A percentile compares a stretch with the other conserved stretches of the same genome.
These are phyloP conservation scores for Domatiomyces globalis DNA, from an alignment of 2,329 filamentous ascomycete species.

Conservation along the genomic window DNA sequence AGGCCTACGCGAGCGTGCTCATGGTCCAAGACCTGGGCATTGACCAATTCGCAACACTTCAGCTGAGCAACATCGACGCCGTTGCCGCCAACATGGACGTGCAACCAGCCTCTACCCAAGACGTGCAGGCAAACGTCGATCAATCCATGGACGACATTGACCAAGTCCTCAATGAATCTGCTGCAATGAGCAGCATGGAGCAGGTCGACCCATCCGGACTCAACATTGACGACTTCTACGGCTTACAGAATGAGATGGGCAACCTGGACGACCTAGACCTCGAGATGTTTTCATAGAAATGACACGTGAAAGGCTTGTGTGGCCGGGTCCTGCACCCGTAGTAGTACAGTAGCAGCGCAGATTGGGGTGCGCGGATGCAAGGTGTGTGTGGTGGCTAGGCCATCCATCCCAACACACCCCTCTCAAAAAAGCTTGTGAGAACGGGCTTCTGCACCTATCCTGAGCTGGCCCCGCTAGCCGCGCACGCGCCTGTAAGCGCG, in stretches of 20 bases:
- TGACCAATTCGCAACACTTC: conserved; percentile 8
- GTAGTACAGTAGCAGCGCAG: no score
- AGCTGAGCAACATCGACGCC: conserved; percentile 27
- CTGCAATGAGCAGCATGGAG: conserved; percentile 14
- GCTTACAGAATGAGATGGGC: background rate
- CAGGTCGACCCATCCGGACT: background rate
- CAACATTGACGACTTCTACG: background rate
- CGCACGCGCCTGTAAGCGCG: no score
- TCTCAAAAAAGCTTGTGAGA: no score
- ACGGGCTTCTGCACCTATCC: no score
- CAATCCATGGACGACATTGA: conserved; percentile 13
- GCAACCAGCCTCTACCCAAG: conserved; percentile 4
- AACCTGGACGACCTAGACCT: conserved; percentile 18
- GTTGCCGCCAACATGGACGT: conserved; percentile 7
- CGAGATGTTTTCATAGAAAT: conserved; percentile 14
- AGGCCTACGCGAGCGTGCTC: conserved; percentile 23
- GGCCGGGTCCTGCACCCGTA: no score
- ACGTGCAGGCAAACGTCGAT: background rate
- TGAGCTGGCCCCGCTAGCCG: no score
- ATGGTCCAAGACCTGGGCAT: conserved; percentile 11
- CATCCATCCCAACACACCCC: no score
- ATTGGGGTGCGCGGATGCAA: no score
- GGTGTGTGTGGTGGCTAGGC: no score
- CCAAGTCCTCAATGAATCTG: conserved; percentile 17
- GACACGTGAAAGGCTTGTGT: no score